phyloP scores from a whole-genome alignment of 306 rosid species.

The Trichosanthes truncata region DNA sequence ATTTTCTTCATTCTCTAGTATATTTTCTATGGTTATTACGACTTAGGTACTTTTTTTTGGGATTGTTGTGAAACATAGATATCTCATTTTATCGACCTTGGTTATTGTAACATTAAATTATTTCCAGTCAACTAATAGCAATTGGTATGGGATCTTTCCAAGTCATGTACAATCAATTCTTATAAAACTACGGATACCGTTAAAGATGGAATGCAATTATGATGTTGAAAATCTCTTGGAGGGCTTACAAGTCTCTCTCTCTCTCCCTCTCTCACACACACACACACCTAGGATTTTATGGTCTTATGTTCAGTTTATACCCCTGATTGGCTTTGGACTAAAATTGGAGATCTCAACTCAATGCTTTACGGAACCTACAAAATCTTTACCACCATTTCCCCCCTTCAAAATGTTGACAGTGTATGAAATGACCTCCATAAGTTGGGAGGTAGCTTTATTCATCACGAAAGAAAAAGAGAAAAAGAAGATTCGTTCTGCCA shows the following conservation, averaged over 20 bases:
- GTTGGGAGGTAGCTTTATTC: neutral
- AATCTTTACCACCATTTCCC: neutral
- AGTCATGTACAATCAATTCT: neutral
- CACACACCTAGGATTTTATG: neutral
- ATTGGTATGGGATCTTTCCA: neutral
- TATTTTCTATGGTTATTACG: neutral
- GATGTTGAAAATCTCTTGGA: neutral
- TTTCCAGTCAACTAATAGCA: neutral
- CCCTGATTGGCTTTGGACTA: neutral
- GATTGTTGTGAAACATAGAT: slow-evolving; percentile 1
- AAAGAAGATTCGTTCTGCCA: neutral
- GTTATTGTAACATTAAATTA: neutral
- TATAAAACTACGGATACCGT: neutral
- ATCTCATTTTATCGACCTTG: neutral
- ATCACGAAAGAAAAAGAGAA: neutral
- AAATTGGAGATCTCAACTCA: neutral
- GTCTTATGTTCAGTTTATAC: neutral
- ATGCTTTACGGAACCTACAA: neutral
- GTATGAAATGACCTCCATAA: neutral
- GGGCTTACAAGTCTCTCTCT: neutral
- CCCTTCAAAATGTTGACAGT: neutral
- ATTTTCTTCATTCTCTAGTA: neutral
- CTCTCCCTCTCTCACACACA: neutral
- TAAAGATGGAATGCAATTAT: neutral
- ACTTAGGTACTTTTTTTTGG: neutral